Evolutionary conservation across 768 basidiomycete species (phyloP).

Genomic region (Tephrocybe sp.): DNA sequence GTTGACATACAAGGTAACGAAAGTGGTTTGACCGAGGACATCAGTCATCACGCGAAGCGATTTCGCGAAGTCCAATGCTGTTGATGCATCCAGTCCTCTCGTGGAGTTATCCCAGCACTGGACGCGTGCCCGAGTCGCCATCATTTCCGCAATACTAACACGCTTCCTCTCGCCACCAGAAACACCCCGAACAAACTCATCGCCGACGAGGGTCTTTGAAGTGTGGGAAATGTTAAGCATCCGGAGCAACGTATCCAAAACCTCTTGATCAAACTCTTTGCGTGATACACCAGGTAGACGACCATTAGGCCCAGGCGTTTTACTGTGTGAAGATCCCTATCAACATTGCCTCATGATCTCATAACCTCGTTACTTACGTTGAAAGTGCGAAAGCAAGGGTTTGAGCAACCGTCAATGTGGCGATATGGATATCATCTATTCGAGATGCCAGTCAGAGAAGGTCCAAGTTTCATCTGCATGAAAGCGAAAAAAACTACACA

Average conservation of each 20-base stretch:
- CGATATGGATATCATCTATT: constrained; percentile 77
- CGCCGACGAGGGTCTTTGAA: constrained; percentile 74
- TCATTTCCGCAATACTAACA: constrained; percentile 85
- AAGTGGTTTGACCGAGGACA: constrained; percentile 74
- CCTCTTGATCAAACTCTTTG: constrained; percentile 53
- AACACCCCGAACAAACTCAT: constrained; percentile 82
- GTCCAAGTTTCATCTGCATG: neutral
- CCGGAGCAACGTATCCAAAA: constrained; percentile 63
- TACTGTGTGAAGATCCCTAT: constrained; percentile 29
- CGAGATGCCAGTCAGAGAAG: neutral
- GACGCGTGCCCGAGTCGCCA: constrained; percentile 77
- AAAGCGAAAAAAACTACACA: constrained; percentile 18
- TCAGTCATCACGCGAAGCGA: constrained; percentile 83
- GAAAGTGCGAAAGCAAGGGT: constrained; percentile 72
- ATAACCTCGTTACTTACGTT: constrained; percentile 33
- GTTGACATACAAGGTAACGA: constrained; percentile 65
- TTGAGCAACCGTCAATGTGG: constrained; percentile 79
- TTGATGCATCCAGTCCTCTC: constrained; percentile 80
- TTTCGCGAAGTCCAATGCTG: constrained; percentile 84
- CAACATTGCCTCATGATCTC: neutral
- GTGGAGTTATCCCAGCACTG: constrained; percentile 88
- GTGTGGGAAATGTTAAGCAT: constrained; percentile 90
- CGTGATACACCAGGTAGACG: constrained; percentile 67
- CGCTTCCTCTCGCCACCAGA: constrained; percentile 80
- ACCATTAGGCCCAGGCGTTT: constrained; percentile 73